Conservation (phyloP, 2,329 filamentous ascomycete genomes). For the Nectriaceae sp. region DNA sequence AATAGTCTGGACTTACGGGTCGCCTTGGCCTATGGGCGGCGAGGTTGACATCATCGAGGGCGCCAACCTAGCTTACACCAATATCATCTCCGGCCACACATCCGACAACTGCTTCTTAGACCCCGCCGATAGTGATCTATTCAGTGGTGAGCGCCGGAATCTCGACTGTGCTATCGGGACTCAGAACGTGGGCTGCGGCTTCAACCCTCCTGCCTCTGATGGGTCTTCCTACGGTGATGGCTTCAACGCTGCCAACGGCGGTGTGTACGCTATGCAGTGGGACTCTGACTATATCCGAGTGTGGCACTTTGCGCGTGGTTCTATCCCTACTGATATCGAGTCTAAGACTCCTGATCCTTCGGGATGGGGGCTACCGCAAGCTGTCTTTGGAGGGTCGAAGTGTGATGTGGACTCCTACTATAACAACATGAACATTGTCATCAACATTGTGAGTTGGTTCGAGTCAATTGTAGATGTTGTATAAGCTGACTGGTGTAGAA, state of each 20-base stretch:
- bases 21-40: conserved; percentile 62
- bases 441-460: conserved; percentile 58
- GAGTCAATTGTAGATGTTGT: background rate
- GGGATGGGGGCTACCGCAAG: conserved; percentile 69
- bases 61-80: conserved; percentile 60
- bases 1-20: conserved; percentile 54
- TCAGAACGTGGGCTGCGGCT: conserved; percentile 48
- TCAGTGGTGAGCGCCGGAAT: conserved; percentile 29
- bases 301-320: conserved; percentile 73
- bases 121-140: conserved; percentile 19
- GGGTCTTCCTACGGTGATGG: conserved; percentile 57
- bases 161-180: conserved; percentile 40
- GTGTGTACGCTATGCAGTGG: conserved; percentile 74
- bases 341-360: conserved; percentile 60
- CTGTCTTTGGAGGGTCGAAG: conserved; percentile 62
- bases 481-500: conserved; percentile 40
- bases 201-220: conserved; percentile 40
- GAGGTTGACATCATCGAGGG: conserved; percentile 74
- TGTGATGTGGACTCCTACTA: conserved; percentile 72
- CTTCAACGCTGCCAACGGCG: conserved; percentile 69
- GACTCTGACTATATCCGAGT: conserved; percentile 66
- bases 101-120: conserved; percentile 33
- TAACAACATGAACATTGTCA: conserved; percentile 68
- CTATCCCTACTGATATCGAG: conserved; percentile 66
- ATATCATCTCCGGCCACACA: conserved; percentile 66